Conservation (phyloP, 2,329 filamentous ascomycete genomes). For the Graphiopsis chlorocephala region DNA sequence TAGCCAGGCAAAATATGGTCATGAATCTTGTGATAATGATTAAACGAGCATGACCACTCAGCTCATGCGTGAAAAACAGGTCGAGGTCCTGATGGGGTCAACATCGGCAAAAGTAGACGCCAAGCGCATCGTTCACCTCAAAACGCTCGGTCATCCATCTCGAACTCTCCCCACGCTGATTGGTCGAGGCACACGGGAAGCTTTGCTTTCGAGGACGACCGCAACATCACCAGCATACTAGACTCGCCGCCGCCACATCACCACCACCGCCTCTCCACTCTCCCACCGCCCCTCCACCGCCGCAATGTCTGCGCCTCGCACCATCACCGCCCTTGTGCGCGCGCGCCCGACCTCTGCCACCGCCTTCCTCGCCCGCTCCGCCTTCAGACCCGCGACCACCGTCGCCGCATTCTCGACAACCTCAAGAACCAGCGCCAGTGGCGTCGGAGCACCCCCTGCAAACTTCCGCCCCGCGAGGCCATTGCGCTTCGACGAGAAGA, state of each 20-base stretch:
- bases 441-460: constrained; percentile 72
- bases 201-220: not conserved
- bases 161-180: not conserved
- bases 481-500: constrained; percentile 75
- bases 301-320: constrained; percentile 47
- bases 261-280: constrained; percentile 57
- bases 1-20: not conserved
- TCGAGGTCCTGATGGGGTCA: not conserved
- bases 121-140: not conserved
- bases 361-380: constrained; percentile 37
- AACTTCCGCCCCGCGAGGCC: constrained; percentile 75
- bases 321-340: constrained; percentile 49
- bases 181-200: not conserved
- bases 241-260: constrained; percentile 7
- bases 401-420: constrained; percentile 62
- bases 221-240: constrained; percentile 1
- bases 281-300: constrained; percentile 76
- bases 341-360: constrained; percentile 37
- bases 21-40: not conserved
- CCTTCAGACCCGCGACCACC: constrained; percentile 44
- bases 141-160: not conserved
- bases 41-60: not conserved
- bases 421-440: constrained; percentile 61
- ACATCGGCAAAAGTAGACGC: not conserved
- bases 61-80: not conserved